phyloP scores from a whole-genome alignment of 2,329 filamentous ascomycete species.

The Sporothrix protearum region DNA sequence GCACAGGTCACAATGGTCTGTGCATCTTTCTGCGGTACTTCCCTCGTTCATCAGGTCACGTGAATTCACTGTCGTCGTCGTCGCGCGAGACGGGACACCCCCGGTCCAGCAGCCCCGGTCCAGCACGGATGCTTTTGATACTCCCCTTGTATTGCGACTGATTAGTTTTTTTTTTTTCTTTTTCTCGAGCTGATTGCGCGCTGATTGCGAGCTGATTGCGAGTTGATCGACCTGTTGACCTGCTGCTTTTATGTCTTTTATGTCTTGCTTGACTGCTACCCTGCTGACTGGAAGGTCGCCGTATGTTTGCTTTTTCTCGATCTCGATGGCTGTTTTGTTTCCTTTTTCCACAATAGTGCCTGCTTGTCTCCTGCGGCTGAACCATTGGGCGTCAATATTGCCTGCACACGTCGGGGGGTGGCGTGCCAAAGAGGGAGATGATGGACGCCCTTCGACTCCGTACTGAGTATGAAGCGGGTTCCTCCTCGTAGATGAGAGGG shows the following conservation, averaged over 20 bases:
- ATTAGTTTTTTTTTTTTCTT: too few species aligned
- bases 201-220: too few species aligned
- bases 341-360: not conserved
- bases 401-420: not conserved
- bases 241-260: too few species aligned
- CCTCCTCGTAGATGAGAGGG: not conserved
- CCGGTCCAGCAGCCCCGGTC: not conserved
- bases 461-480: not conserved
- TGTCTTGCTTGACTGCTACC: not conserved
- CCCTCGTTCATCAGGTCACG: slow-evolving; percentile 6
- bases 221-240: not conserved
- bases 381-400: slow-evolving; percentile 5
- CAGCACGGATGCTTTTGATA: too few species aligned
- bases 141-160: not conserved
- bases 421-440: slow-evolving; percentile 8
- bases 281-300: not conserved
- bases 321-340: not conserved
- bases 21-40: not conserved
- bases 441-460: not conserved
- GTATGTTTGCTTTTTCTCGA: not conserved
- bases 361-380: slow-evolving; percentile 4
- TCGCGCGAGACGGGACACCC: not conserved
- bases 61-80: not conserved
- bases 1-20: not conserved
- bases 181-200: too few species aligned